These are phyloP conservation scores for Blastosporella zonata DNA, from an alignment of 1,284 basidiomycete species.

Conservation along the genomic window DNA sequence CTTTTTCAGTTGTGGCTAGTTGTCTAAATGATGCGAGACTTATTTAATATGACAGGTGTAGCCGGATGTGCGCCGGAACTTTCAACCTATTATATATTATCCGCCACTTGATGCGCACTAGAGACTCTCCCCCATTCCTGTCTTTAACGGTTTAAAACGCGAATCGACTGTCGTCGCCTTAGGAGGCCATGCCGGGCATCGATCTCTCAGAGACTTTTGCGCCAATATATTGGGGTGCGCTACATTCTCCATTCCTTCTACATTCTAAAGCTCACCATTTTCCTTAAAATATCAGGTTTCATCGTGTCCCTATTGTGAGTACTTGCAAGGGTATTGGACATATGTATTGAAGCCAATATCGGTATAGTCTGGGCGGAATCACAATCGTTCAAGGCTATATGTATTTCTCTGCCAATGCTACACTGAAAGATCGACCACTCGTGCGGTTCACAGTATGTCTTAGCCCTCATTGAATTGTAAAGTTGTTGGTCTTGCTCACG, in stretches of 20 bases:
- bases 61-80: too few species aligned
- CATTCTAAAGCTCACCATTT: neutral
- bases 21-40: too few species aligned
- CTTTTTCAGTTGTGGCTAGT: too few species aligned
- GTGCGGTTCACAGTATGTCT: slow-evolving; percentile 17
- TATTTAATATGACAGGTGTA: too few species aligned
- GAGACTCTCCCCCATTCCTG: too few species aligned
- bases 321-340: neutral
- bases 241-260: neutral
- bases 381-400: slow-evolving; percentile 28
- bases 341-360: neutral
- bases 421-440: slow-evolving; percentile 8
- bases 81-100: too few species aligned
- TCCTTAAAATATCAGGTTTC: slow-evolving; percentile 10
- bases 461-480: neutral
- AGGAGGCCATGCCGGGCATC: slow-evolving; percentile 11
- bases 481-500: neutral
- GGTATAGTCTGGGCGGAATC: slow-evolving; percentile 23
- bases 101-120: too few species aligned
- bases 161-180: neutral
- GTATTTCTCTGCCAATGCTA: slow-evolving; percentile 21
- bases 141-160: too few species aligned
- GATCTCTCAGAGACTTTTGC: slow-evolving; percentile 24
- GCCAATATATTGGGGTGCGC: slow-evolving; percentile 29
- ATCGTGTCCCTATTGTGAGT: slow-evolving; percentile 19